A percentile compares a stretch with the other conserved stretches of the same genome.
Evolutionary conservation across 768 basidiomycete genomes (phyloP).

Genomic region (Paxillus rubicundulus): DNA sequence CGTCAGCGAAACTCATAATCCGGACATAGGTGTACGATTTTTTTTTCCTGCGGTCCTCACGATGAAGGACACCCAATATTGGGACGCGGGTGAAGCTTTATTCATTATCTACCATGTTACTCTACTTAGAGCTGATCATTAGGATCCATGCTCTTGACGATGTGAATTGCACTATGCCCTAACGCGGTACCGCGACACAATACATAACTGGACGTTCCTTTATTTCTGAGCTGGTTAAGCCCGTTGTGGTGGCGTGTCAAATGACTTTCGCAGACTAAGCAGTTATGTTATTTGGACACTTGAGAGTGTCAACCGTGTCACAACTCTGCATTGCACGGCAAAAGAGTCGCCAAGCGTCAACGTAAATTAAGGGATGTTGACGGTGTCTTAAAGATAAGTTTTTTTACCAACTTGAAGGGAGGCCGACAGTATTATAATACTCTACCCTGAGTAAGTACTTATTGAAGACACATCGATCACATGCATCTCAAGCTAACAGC

Average conservation of each 20-base stretch:
- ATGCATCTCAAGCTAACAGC: too few species aligned
- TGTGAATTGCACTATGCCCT: conserved; percentile 2
- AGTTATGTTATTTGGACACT: too few species aligned
- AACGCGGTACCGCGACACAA: neutral
- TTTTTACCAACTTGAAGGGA: too few species aligned
- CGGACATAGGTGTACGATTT: conserved; percentile 12
- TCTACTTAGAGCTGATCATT: neutral
- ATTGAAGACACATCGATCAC: too few species aligned
- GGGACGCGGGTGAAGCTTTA: neutral
- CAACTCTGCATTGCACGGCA: too few species aligned
- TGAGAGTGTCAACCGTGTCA: too few species aligned
- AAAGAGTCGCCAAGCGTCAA: too few species aligned
- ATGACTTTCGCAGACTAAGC: neutral
- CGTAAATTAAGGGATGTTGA: too few species aligned
- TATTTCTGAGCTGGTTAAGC: neutral
- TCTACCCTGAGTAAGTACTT: too few species aligned
- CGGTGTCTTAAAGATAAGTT: too few species aligned
- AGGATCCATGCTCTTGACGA: neutral
- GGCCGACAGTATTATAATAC: too few species aligned
- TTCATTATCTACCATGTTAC: neutral
- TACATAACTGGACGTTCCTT: neutral
- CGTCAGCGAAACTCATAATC: neutral
- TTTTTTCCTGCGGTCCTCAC: neutral
- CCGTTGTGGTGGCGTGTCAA: too few species aligned
- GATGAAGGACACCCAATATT: neutral